A percentile compares a stretch with the other conserved stretches of the same genome.
Evolutionary conservation across 331 rosid species (phyloP).

Genomic region (Cydonia oblonga): DNA sequence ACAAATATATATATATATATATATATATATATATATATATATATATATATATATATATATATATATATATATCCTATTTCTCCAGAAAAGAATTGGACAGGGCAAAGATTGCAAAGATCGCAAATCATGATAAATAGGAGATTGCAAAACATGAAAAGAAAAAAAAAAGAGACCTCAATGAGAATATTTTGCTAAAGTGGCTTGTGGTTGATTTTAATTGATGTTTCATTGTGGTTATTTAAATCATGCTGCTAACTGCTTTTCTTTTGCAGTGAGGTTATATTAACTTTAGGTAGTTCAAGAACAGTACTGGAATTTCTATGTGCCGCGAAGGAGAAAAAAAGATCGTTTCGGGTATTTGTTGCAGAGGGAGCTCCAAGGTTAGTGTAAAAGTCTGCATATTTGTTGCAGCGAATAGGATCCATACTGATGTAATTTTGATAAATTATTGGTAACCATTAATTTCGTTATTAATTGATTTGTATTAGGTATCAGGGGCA

Average conservation of each 20-base stretch:
- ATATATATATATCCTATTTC: no score
- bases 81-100: not conserved
- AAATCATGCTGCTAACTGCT: not conserved
- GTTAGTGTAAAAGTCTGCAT: conserved; percentile 21
- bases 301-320: conserved; percentile 91
- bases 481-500: conserved; percentile 75
- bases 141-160: not conserved
- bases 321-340: conserved; percentile 85
- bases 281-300: conserved; percentile 91
- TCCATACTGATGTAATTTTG: not conserved
- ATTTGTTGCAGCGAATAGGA: not conserved
- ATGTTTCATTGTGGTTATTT: not conserved
- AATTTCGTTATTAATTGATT: not conserved
- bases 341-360: conserved; percentile 83
- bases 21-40: no score
- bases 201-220: not conserved
- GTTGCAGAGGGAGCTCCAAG: conserved; percentile 99
- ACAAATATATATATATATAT: no score
- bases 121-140: not conserved
- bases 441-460: not conserved
- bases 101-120: not conserved
- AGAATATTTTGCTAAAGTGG: not conserved
- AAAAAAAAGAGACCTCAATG: not conserved
- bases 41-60: no score
- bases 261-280: conserved; percentile 66